Evolutionary conservation across 805 yeast genomes (phyloP), one percentile per base, ranked within the genome.

Genomic region (Metschnikowia colocasiae): DNA sequence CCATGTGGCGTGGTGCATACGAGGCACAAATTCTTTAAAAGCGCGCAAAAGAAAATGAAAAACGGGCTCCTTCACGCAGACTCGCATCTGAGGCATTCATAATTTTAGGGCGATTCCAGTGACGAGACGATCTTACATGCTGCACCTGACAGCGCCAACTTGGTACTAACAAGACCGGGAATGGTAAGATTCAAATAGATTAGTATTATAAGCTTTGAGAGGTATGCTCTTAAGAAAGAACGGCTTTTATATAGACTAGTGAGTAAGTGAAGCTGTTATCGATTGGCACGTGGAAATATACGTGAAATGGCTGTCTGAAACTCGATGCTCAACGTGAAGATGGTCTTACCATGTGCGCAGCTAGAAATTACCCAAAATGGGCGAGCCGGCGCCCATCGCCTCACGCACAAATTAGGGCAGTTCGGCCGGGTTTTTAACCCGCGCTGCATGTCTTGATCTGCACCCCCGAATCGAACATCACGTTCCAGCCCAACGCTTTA

Each of bases 341-440:
- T 25, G 19, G 40, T 18, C 20, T 15, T 30, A 13, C 19, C 19
- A 38, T 18, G 42, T 6, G 34, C 42, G 18, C 38, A 35, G 26
- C 26, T n/a, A 18, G 40, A 13, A 6, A 3, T 26, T 18, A 12
- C 33, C 42, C 25, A 8, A 27, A 26, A 39, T 10, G 42, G 34
- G 29, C 16, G 25, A 13, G 13, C 19, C 34, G 26, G 42, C 42
- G 34, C 42, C 33, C 33, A 29, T 29, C 34, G 34, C 42, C 42
- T 39, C 34, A 16, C 22, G 19, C 42, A n/a, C 34, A 15, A 18
- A 20, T 27, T 27, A 19, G 42, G 29, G 22, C 31, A 25, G 22
- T 38, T 38, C 9, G 41, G 25, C 19, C 34, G 34, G 10, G 4
- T 19, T 29, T 35, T 39, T 39, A 20, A 26, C 27, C 23, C 42